phyloP scores from a whole-genome alignment of 2,329 filamentous ascomycete genomes.

The Phaeophleospora eucalypticola region DNA sequence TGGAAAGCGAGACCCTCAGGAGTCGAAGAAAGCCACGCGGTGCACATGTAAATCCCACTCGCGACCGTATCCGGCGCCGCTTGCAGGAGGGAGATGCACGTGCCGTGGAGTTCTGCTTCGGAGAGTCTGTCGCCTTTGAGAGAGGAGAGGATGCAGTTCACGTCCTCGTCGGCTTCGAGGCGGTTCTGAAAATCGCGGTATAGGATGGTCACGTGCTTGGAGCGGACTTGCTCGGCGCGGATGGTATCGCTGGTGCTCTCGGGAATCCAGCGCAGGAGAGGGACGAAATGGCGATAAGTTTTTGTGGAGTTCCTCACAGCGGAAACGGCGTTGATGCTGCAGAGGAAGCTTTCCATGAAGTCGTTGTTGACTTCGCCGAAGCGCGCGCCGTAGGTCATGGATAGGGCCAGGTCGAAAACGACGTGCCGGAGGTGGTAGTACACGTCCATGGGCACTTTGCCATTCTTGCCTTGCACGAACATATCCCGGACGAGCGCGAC shows the following conservation, averaged over 20 bases:
- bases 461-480: constrained; percentile 2
- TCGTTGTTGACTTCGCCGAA: constrained; percentile 5
- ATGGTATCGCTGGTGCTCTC: constrained; percentile 5
- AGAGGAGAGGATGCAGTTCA: constrained; percentile 7
- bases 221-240: constrained; percentile 2
- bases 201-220: background rate
- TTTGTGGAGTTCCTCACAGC: constrained; percentile 7
- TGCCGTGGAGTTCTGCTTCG: constrained; percentile 9
- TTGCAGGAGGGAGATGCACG: constrained; percentile 6
- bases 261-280: constrained; percentile 2
- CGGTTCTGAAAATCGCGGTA: constrained; percentile 2
- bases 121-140: constrained; percentile 7
- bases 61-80: constrained; percentile 9
- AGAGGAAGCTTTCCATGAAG: constrained; percentile 7
- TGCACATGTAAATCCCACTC: constrained; percentile 3
- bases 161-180: constrained; percentile 2
- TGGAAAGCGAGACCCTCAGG: constrained; percentile 3
- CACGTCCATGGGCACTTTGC: too few species aligned
- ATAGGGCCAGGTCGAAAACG: constrained; percentile 7
- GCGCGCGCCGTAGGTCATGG: constrained; percentile 5
- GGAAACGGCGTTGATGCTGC: constrained; percentile 6
- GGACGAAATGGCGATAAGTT: constrained; percentile 5
- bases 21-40: constrained; percentile 5
- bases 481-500: constrained; percentile 2
- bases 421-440: constrained; percentile 6